A percentile compares a stretch with the other conserved stretches of the same genome.
Evolutionary conservation across 306 rosid genomes (phyloP).

Genomic region (Castanopsis chinensis): DNA sequence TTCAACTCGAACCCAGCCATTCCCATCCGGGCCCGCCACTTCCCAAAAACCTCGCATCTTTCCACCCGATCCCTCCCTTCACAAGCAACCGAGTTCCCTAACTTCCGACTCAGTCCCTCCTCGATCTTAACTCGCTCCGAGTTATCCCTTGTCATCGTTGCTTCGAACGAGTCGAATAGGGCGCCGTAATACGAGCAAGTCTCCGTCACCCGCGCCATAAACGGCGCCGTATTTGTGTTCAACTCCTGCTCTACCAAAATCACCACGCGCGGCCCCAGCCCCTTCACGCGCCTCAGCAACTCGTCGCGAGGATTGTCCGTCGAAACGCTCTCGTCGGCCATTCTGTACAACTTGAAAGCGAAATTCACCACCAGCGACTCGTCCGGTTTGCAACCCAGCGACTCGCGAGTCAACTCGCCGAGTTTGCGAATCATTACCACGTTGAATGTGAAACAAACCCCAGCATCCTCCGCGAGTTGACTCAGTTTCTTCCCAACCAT

Average conservation of each 20-base stretch:
- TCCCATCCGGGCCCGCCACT: slow-evolving; percentile 91
- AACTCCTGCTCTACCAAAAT: slow-evolving; percentile 76
- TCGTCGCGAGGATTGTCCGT: slow-evolving; percentile 87
- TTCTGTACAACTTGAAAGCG: slow-evolving; percentile 63
- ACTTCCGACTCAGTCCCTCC: slow-evolving; percentile 61
- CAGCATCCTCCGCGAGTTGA: slow-evolving; percentile 24
- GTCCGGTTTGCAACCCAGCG: slow-evolving; percentile 53
- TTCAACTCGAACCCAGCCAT: slow-evolving; percentile 86
- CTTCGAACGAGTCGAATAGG: slow-evolving; percentile 58
- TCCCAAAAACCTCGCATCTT: slow-evolving; percentile 86
- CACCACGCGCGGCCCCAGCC: slow-evolving; percentile 60
- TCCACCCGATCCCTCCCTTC: slow-evolving; percentile 92
- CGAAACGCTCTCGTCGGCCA: slow-evolving; percentile 91
- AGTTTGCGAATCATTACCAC: slow-evolving; percentile 27
- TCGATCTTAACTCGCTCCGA: slow-evolving; percentile 53
- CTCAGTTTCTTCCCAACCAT: slow-evolving; percentile 36
- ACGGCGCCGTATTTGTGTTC: slow-evolving; percentile 86
- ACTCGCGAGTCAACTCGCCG: slow-evolving; percentile 70
- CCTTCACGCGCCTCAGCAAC: slow-evolving; percentile 78
- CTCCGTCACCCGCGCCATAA: slow-evolving; percentile 68
- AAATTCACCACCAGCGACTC: slow-evolving; percentile 68
- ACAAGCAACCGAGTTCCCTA: slow-evolving; percentile 65
- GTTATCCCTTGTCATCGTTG: slow-evolving; percentile 11
- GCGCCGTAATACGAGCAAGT: slow-evolving; percentile 51
- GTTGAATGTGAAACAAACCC: slow-evolving; percentile 44